phyloP scores from a whole-genome alignment of 1,284 basidiomycete genomes.

The Irpex rosettiformis region DNA sequence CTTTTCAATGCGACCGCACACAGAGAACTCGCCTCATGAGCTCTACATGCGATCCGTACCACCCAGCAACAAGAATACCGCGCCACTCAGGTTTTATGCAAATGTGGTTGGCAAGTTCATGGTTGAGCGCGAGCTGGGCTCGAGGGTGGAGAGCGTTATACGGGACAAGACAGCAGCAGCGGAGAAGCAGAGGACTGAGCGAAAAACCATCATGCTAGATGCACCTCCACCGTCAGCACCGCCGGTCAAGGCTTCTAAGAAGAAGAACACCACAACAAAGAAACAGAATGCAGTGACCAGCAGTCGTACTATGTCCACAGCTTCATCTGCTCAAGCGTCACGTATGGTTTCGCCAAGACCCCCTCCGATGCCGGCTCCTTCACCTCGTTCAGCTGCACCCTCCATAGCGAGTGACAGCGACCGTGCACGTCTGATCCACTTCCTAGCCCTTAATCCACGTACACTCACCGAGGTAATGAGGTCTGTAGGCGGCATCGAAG shows the following conservation, averaged over 20 bases:
- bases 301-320: slow-evolving; percentile 7
- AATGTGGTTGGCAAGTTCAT: slow-evolving; percentile 65
- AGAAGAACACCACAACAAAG: slow-evolving; percentile 32
- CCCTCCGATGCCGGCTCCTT: slow-evolving; percentile 6
- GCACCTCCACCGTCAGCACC: slow-evolving; percentile 26
- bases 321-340: slow-evolving; percentile 11
- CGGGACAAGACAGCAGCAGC: slow-evolving; percentile 55
- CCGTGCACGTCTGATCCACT: slow-evolving; percentile 47
- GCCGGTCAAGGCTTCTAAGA: slow-evolving; percentile 11
- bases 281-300: slow-evolving; percentile 13
- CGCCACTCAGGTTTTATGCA: slow-evolving; percentile 66
- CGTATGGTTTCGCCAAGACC: slow-evolving; percentile 16
- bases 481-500: slow-evolving; percentile 20
- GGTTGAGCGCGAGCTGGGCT: slow-evolving; percentile 57
- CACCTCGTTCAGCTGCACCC: slow-evolving; percentile 19
- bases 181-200: slow-evolving; percentile 50
- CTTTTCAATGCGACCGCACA: slow-evolving; percentile 52
- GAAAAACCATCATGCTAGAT: slow-evolving; percentile 51
- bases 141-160: slow-evolving; percentile 47
- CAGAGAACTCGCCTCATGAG: slow-evolving; percentile 58
- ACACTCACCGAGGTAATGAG: slow-evolving; percentile 33
- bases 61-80: slow-evolving; percentile 48
- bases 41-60: slow-evolving; percentile 62
- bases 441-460: slow-evolving; percentile 45
- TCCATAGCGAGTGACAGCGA: slow-evolving; percentile 26